Evolutionary conservation across 2,329 filamentous ascomycete genomes (phyloP).

Genomic region (Diaporthe destruens): DNA sequence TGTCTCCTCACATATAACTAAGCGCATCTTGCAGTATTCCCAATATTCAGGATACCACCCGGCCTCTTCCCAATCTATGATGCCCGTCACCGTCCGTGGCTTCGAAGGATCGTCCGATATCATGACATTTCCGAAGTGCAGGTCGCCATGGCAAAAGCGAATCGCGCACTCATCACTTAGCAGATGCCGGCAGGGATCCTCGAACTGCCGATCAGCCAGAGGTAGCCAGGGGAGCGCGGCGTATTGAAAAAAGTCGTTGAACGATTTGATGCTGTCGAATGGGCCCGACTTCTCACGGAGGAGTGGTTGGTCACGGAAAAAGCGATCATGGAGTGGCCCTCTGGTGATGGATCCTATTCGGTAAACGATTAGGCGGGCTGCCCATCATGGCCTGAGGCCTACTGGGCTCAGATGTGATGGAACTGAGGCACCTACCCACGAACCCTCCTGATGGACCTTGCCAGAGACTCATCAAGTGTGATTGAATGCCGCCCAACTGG

Average conservation of each 20-base stretch:
- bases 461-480: not conserved
- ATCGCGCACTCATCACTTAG: not conserved
- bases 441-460: not conserved
- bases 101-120: not conserved
- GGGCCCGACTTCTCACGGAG: not conserved
- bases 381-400: not conserved
- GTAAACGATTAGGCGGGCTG: not conserved
- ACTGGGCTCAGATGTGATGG: not conserved
- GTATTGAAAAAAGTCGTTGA: not conserved
- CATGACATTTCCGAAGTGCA: not conserved
- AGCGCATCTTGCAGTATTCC: slow-evolving; percentile 6
- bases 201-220: not conserved
- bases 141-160: not conserved
- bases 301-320: not conserved
- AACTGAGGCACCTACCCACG: not conserved
- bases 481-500: not conserved
- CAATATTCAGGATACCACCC: slow-evolving; percentile 1
- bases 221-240: not conserved
- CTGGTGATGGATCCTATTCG: not conserved
- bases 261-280: not conserved
- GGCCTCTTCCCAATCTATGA: slow-evolving; percentile 9
- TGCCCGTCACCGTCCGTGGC: not conserved
- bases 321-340: not conserved
- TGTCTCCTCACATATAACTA: not conserved
- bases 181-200: slow-evolving; percentile 9